Conservation (phyloP, 2,329 filamentous ascomycete species). For the Ceratocystis variospora region DNA sequence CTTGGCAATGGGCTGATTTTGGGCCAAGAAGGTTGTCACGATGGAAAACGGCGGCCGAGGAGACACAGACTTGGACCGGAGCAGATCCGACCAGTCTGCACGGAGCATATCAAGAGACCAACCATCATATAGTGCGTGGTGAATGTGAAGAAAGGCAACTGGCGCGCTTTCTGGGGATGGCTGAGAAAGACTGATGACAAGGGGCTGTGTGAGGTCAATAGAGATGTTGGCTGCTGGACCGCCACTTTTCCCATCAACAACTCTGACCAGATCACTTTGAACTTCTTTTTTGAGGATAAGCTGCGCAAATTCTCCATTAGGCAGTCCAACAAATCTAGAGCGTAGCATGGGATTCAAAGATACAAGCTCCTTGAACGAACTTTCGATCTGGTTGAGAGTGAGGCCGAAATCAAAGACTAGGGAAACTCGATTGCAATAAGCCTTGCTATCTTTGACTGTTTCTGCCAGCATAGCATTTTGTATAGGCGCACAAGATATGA, state of each 20-base stretch:
- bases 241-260: neutral
- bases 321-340: conserved; percentile 53
- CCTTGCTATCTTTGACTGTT: conserved; percentile 41
- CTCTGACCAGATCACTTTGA: neutral
- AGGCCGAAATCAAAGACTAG: conserved; percentile 38
- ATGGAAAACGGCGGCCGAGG: conserved; percentile 45
- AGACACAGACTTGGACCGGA: conserved; percentile 26
- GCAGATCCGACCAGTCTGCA: conserved; percentile 46
- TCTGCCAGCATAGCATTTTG: conserved; percentile 73
- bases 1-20: neutral
- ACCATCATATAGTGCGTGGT: conserved; percentile 84
- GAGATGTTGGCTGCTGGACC: no score
- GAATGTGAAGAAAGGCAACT: conserved; percentile 43
- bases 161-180: neutral
- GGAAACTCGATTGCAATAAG: conserved; percentile 70
- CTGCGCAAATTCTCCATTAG: conserved; percentile 40
- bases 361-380: conserved; percentile 38
- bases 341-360: conserved; percentile 52
- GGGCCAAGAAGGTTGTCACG: conserved; percentile 37
- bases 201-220: neutral
- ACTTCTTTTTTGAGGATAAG: conserved; percentile 41
- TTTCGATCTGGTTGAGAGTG: conserved; percentile 29
- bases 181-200: neutral
- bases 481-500: conserved; percentile 55
- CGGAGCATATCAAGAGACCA: conserved; percentile 73